A percentile compares a stretch with the other conserved stretches of the same genome.
phyloP scores from a whole-genome alignment of 176 grass and related monocot species.

The Hyparrhenia diplandra region DNA sequence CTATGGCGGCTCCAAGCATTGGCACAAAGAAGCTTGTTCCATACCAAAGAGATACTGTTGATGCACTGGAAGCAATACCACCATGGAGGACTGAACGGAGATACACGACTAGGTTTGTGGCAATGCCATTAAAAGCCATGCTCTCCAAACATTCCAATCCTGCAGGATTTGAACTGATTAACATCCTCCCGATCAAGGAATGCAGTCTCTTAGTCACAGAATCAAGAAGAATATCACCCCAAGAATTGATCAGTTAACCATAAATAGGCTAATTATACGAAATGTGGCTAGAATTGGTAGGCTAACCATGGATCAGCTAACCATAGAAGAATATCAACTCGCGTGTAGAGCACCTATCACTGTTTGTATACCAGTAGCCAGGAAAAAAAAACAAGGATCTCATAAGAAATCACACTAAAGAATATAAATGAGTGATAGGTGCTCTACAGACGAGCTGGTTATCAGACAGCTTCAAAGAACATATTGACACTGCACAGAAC shows the following conservation, averaged over 20 bases:
- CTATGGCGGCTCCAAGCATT: constrained; percentile 62
- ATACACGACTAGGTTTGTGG: constrained; percentile 72
- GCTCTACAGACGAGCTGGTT: not conserved
- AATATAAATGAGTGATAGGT: not conserved
- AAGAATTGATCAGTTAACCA: not conserved
- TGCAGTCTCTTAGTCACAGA: not conserved
- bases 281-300: not conserved
- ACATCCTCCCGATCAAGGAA: not conserved
- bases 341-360: not conserved
- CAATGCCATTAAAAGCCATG: constrained; percentile 78
- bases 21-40: constrained; percentile 82
- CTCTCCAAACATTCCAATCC: constrained; percentile 80
- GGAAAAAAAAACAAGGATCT: not conserved
- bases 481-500: not conserved
- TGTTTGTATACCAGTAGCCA: not conserved
- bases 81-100: constrained; percentile 57
- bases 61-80: constrained; percentile 66
- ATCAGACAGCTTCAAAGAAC: not conserved
- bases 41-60: constrained; percentile 68
- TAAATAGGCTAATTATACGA: not conserved
- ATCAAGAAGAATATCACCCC: not conserved
- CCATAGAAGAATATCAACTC: not conserved
- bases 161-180: constrained; percentile 28
- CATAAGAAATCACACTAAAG: not conserved
- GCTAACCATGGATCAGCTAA: constrained; percentile 4